A percentile compares a stretch with the other conserved stretches of the same genome.
phyloP scores from a whole-genome alignment of 768 basidiomycete species.

The Lactifluus subvellereus region DNA sequence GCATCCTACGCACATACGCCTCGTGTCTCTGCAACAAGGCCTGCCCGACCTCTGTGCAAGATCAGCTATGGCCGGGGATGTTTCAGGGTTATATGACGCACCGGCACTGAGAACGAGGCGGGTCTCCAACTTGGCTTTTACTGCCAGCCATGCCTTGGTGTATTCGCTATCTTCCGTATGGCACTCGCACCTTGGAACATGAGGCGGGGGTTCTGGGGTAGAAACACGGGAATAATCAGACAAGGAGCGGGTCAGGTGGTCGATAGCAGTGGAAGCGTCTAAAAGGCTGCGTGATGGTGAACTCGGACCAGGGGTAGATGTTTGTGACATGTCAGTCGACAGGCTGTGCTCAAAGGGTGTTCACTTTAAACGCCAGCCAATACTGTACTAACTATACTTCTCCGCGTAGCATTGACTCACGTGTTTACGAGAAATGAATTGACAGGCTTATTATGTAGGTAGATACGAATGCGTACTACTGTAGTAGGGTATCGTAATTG shows the following conservation, averaged over 20 bases:
- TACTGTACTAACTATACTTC: too few species aligned
- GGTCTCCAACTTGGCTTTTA: constrained; percentile 68
- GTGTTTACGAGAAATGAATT: background rate
- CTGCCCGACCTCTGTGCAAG: constrained; percentile 72
- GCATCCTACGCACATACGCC: constrained; percentile 70
- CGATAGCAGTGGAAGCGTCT: constrained; percentile 47
- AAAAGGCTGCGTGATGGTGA: constrained; percentile 31
- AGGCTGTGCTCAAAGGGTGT: background rate
- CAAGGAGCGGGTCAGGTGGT: constrained; percentile 72
- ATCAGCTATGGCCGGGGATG: background rate
- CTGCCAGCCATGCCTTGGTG: constrained; percentile 52
- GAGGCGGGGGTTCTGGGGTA: constrained; percentile 59
- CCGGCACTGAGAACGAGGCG: constrained; percentile 82
- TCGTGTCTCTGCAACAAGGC: constrained; percentile 83
- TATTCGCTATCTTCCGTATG: constrained; percentile 59
- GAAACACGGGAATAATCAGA: constrained; percentile 65
- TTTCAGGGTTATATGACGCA: constrained; percentile 35
- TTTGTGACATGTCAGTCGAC: background rate
- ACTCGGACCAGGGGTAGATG: constrained; percentile 23
- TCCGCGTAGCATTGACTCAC: background rate
- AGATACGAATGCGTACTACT: constrained; percentile 8
- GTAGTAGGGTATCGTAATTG: constrained; percentile 22
- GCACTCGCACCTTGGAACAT: constrained; percentile 56
- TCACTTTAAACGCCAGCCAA: background rate
- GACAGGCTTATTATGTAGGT: constrained; percentile 12